Evolutionary conservation across 805 yeast species (phyloP).

Genomic region (Kuraishia ogatae): DNA sequence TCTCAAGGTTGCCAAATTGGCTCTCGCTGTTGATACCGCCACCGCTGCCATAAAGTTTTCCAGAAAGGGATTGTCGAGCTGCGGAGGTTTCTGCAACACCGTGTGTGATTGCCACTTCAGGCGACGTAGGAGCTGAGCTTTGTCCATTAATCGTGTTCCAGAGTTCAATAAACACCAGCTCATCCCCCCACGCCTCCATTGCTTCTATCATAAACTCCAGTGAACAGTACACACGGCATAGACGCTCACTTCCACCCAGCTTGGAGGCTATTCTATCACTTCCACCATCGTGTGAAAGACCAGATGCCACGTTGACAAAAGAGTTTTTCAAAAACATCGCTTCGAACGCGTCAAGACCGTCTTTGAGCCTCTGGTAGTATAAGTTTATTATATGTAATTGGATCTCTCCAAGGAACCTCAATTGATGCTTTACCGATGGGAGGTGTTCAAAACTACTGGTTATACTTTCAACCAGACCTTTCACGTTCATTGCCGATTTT

Average conservation of each 20-base stretch:
- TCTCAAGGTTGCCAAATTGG: conserved; percentile 10
- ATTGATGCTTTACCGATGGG: conserved; percentile 39
- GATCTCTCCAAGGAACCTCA: conserved; percentile 46
- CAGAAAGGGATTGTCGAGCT: background rate
- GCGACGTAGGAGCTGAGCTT: conserved; percentile 4
- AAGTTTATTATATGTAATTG: conserved; percentile 49
- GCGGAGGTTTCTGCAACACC: background rate
- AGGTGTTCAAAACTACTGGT: conserved; percentile 46
- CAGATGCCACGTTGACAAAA: conserved; percentile 23
- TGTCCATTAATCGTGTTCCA: conserved; percentile 24
- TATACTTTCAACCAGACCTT: conserved; percentile 47
- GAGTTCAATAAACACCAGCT: conserved; percentile 30
- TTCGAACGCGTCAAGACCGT: conserved; percentile 33
- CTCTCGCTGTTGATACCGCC: background rate
- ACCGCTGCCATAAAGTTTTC: background rate
- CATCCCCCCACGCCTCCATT: conserved; percentile 34
- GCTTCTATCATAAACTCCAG: conserved; percentile 25
- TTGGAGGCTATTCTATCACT: conserved; percentile 14
- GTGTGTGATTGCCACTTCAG: conserved; percentile 1
- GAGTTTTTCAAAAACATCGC: conserved; percentile 23
- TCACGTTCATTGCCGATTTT: conserved; percentile 48
- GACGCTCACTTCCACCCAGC: conserved; percentile 3
- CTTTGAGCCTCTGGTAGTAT: conserved; percentile 35
- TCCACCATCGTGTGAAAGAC: conserved; percentile 19
- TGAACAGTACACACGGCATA: conserved; percentile 27